phyloP scores from a whole-genome alignment of 2,329 filamentous ascomycete species.

The Ophiocordyceps sinensis region DNA sequence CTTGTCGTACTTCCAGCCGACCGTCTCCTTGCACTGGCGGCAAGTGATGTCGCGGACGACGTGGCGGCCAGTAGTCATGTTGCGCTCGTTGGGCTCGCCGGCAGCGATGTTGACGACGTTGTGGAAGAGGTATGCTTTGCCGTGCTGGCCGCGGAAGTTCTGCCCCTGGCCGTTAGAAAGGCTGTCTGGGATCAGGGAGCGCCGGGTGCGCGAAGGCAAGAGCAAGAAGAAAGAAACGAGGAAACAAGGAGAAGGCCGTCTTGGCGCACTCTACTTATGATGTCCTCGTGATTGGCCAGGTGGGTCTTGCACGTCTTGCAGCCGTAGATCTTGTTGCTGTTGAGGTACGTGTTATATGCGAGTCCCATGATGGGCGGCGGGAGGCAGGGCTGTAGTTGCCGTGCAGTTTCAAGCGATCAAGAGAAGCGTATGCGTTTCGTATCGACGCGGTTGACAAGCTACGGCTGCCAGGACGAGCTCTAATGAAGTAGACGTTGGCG shows the following conservation, averaged over 20 bases:
- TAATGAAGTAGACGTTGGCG: too few relatives aligned
- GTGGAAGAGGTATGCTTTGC: slow-evolving; percentile 95
- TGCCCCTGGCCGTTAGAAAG: slow-evolving; percentile 21
- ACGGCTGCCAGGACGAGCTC: neutral
- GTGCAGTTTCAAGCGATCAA: too few relatives aligned
- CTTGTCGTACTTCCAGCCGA: slow-evolving; percentile 99
- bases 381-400: neutral
- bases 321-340: slow-evolving; percentile 74
- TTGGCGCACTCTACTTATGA: slow-evolving; percentile 71
- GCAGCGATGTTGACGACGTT: slow-evolving; percentile 80
- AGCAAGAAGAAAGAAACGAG: neutral
- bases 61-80: slow-evolving; percentile 94
- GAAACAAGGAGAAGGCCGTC: neutral
- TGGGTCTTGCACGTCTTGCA: slow-evolving; percentile 95
- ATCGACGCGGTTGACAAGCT: neutral
- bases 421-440: too few relatives aligned
- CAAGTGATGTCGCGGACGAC: slow-evolving; percentile 88
- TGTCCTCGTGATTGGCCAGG: slow-evolving; percentile 87
- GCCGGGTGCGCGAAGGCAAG: neutral
- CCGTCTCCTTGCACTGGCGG: slow-evolving; percentile 78
- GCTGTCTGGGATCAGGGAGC: neutral
- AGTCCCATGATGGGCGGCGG: slow-evolving; percentile 53
- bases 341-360: slow-evolving; percentile 82
- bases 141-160: slow-evolving; percentile 97
- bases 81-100: slow-evolving; percentile 79